Conservation (phyloP, 176 grass and related monocot species). For the Oryza rufipogon region DNA sequence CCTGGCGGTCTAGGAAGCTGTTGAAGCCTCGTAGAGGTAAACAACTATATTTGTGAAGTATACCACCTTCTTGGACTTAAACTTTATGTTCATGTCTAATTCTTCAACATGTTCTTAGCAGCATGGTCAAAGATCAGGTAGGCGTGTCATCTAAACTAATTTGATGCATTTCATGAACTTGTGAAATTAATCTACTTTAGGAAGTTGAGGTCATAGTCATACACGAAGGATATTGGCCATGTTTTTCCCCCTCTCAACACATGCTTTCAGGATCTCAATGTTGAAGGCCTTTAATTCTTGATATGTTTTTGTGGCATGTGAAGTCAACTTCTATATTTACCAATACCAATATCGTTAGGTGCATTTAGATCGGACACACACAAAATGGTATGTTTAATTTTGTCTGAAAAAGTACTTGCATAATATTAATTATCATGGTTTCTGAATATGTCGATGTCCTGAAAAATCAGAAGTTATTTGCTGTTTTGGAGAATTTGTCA, state of each 20-base stretch:
- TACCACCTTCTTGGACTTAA: constrained; percentile 10
- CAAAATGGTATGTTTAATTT: not conserved
- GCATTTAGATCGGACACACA: not conserved
- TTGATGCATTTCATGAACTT: not conserved
- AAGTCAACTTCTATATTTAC: not conserved
- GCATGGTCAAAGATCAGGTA: not conserved
- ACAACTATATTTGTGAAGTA: not conserved
- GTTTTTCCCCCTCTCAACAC: not conserved
- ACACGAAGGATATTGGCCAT: not conserved
- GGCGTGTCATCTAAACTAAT: constrained; percentile 2
- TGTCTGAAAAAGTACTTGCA: not conserved
- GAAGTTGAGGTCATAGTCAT: constrained; percentile 8
- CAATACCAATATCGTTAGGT: not conserved
- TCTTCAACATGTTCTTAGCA: not conserved
- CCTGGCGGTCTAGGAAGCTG: constrained; percentile 37
- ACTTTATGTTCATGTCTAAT: not conserved
- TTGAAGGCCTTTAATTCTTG: not conserved
- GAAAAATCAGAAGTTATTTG: not conserved
- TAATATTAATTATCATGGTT: not conserved
- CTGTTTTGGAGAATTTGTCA: not conserved
- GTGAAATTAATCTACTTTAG: not conserved
- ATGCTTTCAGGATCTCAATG: constrained; percentile 13
- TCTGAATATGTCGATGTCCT: too few relatives aligned
- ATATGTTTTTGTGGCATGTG: not conserved
- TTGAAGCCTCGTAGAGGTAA: constrained; percentile 57